A percentile compares a stretch with the other conserved stretches of the same genome.
Evolutionary conservation across 2,329 filamentous ascomycete species (phyloP).

Genomic region (Talaromyces sp.): DNA sequence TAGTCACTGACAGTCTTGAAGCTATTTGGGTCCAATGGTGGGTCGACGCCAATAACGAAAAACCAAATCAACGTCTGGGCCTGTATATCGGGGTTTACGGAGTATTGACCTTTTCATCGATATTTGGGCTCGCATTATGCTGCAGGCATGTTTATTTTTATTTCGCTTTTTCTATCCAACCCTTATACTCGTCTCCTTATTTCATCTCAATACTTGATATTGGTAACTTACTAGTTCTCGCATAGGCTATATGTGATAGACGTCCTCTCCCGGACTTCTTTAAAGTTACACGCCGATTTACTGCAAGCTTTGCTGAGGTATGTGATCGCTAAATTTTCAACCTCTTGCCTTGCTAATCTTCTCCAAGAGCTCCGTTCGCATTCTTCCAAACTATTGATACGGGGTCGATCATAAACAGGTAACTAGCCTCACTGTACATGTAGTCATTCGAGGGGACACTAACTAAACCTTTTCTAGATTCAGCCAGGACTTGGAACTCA

Average conservation of each 20-base stretch:
- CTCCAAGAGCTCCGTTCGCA: background rate
- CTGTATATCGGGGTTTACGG: slow-evolving; percentile 5
- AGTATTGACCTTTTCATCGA: background rate
- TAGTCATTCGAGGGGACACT: no score
- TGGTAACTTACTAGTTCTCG: background rate
- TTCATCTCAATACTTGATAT: background rate
- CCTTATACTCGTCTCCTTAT: background rate
- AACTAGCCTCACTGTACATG: background rate
- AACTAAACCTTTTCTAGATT: slow-evolving; percentile 3
- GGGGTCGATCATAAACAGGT: slow-evolving; percentile 7
- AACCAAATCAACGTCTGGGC: background rate
- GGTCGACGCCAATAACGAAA: background rate
- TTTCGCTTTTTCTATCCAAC: background rate
- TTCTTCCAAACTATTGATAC: slow-evolving; percentile 6
- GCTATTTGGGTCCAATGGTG: slow-evolving; percentile 7
- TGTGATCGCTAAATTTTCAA: background rate
- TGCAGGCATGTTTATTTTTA: background rate
- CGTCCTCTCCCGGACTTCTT: background rate
- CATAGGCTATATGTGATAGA: background rate
- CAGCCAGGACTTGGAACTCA: slow-evolving; percentile 41
- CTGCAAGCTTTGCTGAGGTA: background rate
- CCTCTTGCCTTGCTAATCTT: background rate
- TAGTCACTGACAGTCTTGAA: background rate
- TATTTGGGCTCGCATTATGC: background rate
- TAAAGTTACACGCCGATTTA: background rate